Percentiles rank a stretch among this genome's conserved stretches.
phyloP scores from a whole-genome alignment of 73 alveolate species.

The Durusdinium trenchii region DNA sequence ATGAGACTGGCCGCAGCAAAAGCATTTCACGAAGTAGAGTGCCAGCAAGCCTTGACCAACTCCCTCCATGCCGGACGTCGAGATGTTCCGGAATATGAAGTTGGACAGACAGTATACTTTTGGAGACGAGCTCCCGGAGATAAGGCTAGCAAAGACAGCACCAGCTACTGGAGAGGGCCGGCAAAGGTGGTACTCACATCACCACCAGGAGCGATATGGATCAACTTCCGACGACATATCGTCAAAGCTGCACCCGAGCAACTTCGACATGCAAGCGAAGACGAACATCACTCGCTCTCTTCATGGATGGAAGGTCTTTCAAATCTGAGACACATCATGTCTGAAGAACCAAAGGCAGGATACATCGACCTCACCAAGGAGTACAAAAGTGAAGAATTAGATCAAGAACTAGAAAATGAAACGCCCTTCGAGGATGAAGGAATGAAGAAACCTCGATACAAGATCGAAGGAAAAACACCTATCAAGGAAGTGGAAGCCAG shows the following conservation, averaged over 20 bases:
- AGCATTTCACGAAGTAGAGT: background rate
- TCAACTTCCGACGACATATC: background rate
- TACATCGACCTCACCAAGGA: background rate
- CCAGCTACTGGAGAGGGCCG: background rate
- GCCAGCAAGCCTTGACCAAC: background rate
- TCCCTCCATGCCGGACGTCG: background rate
- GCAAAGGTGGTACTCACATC: background rate
- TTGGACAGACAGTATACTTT: background rate
- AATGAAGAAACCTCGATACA: background rate
- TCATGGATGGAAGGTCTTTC: background rate
- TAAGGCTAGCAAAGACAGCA: background rate
- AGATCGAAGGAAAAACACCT: background rate
- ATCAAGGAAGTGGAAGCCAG: background rate
- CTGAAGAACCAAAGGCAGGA: background rate
- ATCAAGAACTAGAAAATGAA: background rate
- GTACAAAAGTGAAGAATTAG: too few relatives aligned
- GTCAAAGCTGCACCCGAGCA: background rate
- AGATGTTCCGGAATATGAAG: background rate
- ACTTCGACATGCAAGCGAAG: background rate
- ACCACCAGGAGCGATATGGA: background rate
- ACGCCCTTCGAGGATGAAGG: background rate
- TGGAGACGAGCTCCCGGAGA: background rate
- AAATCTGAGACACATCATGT: background rate
- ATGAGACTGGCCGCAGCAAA: background rate
- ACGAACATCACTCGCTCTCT: background rate